Conservation (phyloP, 2,329 filamentous ascomycete genomes). For the Aspergillus nomiae region DNA sequence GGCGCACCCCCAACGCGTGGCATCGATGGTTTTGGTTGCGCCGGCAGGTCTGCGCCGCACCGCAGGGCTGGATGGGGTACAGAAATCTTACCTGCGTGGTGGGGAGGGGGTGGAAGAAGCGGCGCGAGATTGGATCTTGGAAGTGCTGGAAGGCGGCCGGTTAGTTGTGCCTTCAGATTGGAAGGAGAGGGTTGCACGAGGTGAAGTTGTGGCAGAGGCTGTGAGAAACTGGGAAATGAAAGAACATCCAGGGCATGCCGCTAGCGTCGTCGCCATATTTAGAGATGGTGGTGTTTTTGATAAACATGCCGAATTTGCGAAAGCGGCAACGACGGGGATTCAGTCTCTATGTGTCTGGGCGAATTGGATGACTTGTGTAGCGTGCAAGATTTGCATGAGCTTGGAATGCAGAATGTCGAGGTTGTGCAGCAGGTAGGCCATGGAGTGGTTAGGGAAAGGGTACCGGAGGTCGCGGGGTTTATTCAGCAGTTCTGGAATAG, state of each 20-base stretch:
- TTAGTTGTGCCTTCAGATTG: constrained; percentile 49
- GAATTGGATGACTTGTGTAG: constrained; percentile 40
- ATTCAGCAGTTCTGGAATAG: constrained; percentile 31
- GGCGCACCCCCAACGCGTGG: constrained; percentile 29
- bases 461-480: constrained; percentile 36
- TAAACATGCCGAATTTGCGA: constrained; percentile 34
- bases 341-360: constrained; percentile 38
- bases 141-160: constrained; percentile 48
- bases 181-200: constrained; percentile 43
- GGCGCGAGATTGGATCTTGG: constrained; percentile 40
- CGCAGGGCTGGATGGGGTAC: constrained; percentile 26
- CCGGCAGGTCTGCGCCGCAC: constrained; percentile 48
- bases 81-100: constrained; percentile 24
- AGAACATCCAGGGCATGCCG: constrained; percentile 49
- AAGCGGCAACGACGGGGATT: constrained; percentile 29
- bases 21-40: constrained; percentile 47
- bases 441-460: constrained; percentile 42
- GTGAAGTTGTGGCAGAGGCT: constrained; percentile 52
- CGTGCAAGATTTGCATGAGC: constrained; percentile 30
- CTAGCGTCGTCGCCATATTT: constrained; percentile 50
- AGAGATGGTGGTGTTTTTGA: constrained; percentile 50
- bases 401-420: constrained; percentile 39
- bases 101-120: constrained; percentile 31
- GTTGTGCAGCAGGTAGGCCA: constrained; percentile 45
- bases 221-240: constrained; percentile 52